Conservation (phyloP, 306 rosid genomes). For the Glycyrrhiza uralensis region DNA sequence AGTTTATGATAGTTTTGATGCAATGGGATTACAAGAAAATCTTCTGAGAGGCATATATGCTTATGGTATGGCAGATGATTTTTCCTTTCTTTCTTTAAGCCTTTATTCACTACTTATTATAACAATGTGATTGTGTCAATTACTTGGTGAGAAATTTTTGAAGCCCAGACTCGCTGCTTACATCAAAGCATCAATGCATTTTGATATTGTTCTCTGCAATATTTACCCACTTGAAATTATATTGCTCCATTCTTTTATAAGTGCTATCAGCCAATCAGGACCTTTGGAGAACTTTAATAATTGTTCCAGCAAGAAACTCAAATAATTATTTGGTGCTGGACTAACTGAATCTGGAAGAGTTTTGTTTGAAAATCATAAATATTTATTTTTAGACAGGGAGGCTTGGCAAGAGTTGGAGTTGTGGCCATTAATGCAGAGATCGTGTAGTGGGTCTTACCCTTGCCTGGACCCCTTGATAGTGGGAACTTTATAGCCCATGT, state of each 20-base stretch:
- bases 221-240: background rate
- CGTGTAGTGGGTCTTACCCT: background rate
- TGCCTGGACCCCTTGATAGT: background rate
- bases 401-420: background rate
- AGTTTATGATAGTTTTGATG: constrained; percentile 79
- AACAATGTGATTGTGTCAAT: background rate
- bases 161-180: background rate
- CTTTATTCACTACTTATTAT: background rate
- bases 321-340: background rate
- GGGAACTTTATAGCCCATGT: background rate
- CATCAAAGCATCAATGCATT: constrained; percentile 1
- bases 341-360: background rate
- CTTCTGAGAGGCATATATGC: constrained; percentile 94
- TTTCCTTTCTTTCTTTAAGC: background rate
- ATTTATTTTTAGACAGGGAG: background rate
- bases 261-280: background rate
- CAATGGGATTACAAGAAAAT: constrained; percentile 82
- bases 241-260: background rate
- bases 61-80: constrained; percentile 51
- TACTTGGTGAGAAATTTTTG: background rate
- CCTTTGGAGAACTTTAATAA: background rate
- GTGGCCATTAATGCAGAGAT: background rate
- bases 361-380: background rate
- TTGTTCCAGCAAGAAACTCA: background rate
- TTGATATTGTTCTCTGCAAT: background rate